Evolutionary conservation across 2,329 filamentous ascomycete species (phyloP).

Genomic region (Tolypocladium cylindrosporum): DNA sequence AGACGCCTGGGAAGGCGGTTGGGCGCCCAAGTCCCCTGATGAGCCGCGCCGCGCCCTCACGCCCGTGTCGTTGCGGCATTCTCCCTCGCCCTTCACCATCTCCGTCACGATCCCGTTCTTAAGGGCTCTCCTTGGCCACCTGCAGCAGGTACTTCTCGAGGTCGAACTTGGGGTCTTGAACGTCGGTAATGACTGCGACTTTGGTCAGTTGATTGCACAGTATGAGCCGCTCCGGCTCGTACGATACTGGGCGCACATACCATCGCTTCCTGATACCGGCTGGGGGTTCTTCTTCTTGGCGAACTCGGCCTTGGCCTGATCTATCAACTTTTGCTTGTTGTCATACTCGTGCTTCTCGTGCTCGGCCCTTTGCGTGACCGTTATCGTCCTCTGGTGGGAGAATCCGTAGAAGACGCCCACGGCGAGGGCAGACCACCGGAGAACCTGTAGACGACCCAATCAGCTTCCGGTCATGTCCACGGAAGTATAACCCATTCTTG

Average conservation of each 20-base stretch:
- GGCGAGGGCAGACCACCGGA: constrained; percentile 91
- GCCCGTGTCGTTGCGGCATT: neutral
- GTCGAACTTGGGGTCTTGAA: constrained; percentile 83
- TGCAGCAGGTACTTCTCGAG: constrained; percentile 73
- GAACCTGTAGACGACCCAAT: constrained; percentile 54
- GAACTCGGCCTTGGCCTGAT: constrained; percentile 86
- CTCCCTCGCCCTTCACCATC: neutral
- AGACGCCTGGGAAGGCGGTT: neutral
- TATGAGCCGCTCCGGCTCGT: neutral
- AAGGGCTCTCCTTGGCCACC: constrained; percentile 44
- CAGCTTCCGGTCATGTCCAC: constrained; percentile 9
- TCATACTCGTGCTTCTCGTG: constrained; percentile 75
- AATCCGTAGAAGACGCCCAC: constrained; percentile 92
- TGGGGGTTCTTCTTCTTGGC: constrained; percentile 59
- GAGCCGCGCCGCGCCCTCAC: neutral
- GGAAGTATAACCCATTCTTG: neutral
- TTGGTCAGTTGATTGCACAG: constrained; percentile 8
- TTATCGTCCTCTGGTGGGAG: constrained; percentile 81
- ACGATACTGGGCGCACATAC: constrained; percentile 11
- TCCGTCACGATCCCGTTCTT: constrained; percentile 10
- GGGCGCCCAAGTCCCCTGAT: constrained; percentile 1
- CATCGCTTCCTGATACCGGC: constrained; percentile 20
- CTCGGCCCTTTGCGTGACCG: constrained; percentile 56
- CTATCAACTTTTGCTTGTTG: constrained; percentile 84
- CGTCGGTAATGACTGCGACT: constrained; percentile 40